Evolutionary conservation across 495 filamentous ascomycete genomes (phyloP).

Genomic region (Penicillium pancosmium): DNA sequence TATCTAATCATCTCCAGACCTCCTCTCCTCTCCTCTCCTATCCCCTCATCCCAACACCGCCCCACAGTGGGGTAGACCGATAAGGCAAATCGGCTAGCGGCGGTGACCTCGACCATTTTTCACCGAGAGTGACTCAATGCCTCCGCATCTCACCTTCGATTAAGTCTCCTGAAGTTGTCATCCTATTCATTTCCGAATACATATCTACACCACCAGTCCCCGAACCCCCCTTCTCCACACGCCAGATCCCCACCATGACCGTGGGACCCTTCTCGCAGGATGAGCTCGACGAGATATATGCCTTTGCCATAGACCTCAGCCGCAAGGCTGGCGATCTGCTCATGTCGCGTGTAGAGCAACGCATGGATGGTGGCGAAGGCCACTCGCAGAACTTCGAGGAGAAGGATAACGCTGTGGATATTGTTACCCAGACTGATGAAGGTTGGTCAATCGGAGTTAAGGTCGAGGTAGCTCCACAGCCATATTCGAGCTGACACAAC

Average conservation of each 20-base stretch:
- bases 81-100: constrained; percentile 26
- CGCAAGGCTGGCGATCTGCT: constrained; percentile 64
- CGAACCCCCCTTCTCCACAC: too few relatives aligned
- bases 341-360: constrained; percentile 51
- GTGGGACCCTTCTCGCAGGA: constrained; percentile 30
- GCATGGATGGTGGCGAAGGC: constrained; percentile 32
- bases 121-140: constrained; percentile 23
- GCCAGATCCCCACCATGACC: constrained; percentile 15
- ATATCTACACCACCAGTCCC: not conserved
- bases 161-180: too few relatives aligned
- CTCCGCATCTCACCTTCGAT: not conserved
- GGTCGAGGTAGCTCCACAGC: constrained; percentile 20
- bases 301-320: constrained; percentile 65
- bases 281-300: constrained; percentile 63
- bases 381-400: constrained; percentile 35
- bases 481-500: constrained; percentile 25
- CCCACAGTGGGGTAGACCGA: constrained; percentile 24
- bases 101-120: constrained; percentile 27
- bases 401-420: constrained; percentile 71
- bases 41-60: not conserved
- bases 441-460: constrained; percentile 41
- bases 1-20: not conserved
- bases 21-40: not conserved
- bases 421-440: constrained; percentile 72
- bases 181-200: not conserved